Base-by-base conservation (phyloP, 2,329 filamentous ascomycete species). In the Arachnomyces sp. region DNA sequence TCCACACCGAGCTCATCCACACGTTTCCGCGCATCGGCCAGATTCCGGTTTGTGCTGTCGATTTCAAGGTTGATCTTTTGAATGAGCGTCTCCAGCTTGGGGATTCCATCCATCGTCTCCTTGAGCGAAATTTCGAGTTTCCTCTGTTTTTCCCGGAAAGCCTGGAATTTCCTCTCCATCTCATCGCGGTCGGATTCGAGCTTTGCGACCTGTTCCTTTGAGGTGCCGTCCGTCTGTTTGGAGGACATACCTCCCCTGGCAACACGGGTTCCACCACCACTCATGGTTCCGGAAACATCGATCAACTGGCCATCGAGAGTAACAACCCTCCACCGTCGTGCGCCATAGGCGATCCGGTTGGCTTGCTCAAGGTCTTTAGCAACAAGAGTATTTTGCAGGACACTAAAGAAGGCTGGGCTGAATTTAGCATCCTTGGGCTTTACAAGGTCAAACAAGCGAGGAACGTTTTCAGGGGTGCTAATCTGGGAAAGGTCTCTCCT, bases 251-350 rank as follows among this genome's bases (percentile, higher is more conserved):
- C 79, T 1, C 93, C 93, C 57, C 82, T 87, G 53, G 90, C 89
- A 42, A 92, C 85, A 12, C 85, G 84, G 34, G 79, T 90, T 42
- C 92, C 92, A 72, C 92, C 92, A 70, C 92, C 92, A 43, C 86
- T 94, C 92, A 98, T 96, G 28, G 92, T 96, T 72, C 92, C 92
- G 1, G 90, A 95, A 60, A 93, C 93, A 67, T 98, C 92, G 50
- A 98, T 96, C 38, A 98, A 74, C 61, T 95, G 89, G 36, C 92
- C 92, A 45, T 89, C 87, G 2, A 98, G 76, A 0, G 92, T 98
- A 31, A 98, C 92, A 2, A 98, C 92, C 49, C 92, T 81, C 92
- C 92, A 98, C 61, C 92, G 73, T 68, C 81, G 85, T 34, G 85
- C 85, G 31, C 92, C 90, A 55, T 96, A 98, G 6, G 92, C 92